phyloP scores from a whole-genome alignment of 2,329 filamentous ascomycete species.

The Phaeosphaeria sp. region DNA sequence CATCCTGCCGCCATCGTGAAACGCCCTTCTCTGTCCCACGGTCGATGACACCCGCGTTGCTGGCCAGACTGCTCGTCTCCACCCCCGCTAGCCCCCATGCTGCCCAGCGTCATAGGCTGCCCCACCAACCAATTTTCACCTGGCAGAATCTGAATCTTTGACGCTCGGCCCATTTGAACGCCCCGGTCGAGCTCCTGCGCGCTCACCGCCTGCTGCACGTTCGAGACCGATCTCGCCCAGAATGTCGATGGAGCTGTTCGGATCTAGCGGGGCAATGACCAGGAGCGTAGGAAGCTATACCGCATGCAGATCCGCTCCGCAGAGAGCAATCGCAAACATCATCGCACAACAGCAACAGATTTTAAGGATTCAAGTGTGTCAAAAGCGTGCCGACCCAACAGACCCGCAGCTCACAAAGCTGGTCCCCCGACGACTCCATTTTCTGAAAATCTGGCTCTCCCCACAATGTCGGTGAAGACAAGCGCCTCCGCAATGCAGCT shows the following conservation, averaged over 20 bases:
- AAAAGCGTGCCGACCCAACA: constrained; percentile 13
- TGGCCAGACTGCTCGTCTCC: constrained; percentile 28
- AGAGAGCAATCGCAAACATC: constrained; percentile 17
- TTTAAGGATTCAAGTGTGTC: constrained; percentile 14
- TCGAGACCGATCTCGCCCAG: constrained; percentile 31
- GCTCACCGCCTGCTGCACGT: constrained; percentile 30
- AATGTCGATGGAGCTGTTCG: constrained; percentile 32
- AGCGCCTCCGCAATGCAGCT: background rate
- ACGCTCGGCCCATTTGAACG: constrained; percentile 22
- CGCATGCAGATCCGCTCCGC: constrained; percentile 18
- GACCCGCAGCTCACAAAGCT: constrained; percentile 17
- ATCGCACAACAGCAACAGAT: constrained; percentile 14
- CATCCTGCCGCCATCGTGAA: constrained; percentile 23
- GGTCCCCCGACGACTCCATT: background rate
- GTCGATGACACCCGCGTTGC: constrained; percentile 5
- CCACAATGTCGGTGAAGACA: background rate
- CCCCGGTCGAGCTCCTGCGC: constrained; percentile 1
- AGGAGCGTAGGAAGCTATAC: constrained; percentile 21
- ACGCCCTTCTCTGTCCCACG: constrained; percentile 19
- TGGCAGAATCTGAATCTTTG: constrained; percentile 40
- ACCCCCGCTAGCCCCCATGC: constrained; percentile 24
- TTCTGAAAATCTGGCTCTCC: background rate
- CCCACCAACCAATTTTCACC: constrained; percentile 33
- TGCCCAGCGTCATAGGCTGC: constrained; percentile 22
- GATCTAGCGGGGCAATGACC: constrained; percentile 17